Percentiles rank a stretch among this genome's conserved stretches.
Conservation (phyloP, 2,329 filamentous ascomycete genomes). For the Nakataea oryzae region DNA sequence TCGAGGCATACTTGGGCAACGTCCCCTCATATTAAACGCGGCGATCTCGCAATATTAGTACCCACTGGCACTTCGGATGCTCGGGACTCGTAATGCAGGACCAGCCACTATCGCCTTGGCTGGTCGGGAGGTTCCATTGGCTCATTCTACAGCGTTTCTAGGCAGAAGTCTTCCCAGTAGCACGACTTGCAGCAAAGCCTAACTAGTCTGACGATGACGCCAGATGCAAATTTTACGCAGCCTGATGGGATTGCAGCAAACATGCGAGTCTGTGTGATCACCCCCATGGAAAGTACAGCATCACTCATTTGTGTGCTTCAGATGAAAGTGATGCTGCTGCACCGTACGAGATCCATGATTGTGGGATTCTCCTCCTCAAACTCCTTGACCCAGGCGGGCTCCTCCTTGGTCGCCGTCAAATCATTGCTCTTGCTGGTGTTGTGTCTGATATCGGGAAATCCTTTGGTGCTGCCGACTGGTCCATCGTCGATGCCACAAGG, state of each 20-base stretch:
- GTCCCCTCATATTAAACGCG: too few relatives aligned
- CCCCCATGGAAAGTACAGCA: neutral
- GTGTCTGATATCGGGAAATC: neutral
- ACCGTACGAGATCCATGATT: constrained; percentile 15
- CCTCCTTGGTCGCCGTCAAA: neutral
- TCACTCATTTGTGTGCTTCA: neutral
- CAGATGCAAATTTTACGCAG: neutral
- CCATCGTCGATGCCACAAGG: neutral
- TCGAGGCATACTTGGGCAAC: too few relatives aligned
- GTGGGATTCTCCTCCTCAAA: constrained; percentile 10
- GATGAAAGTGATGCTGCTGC: neutral
- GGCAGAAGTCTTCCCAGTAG: too few relatives aligned
- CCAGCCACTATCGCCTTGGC: too few relatives aligned
- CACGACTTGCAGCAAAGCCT: too few relatives aligned
- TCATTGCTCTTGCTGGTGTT: neutral
- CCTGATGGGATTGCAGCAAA: neutral
- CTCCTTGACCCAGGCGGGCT: constrained; percentile 13
- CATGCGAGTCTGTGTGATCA: neutral
- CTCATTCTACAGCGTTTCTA: too few relatives aligned
- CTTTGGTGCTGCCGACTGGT: neutral
- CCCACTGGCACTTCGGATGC: too few relatives aligned
- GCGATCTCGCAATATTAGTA: too few relatives aligned
- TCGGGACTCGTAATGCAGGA: too few relatives aligned
- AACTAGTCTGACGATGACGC: neutral
- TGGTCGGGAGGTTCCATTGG: too few relatives aligned